phyloP scores from a whole-genome alignment of 2,329 filamentous ascomycete genomes.

The Canariomyces notabilis region DNA sequence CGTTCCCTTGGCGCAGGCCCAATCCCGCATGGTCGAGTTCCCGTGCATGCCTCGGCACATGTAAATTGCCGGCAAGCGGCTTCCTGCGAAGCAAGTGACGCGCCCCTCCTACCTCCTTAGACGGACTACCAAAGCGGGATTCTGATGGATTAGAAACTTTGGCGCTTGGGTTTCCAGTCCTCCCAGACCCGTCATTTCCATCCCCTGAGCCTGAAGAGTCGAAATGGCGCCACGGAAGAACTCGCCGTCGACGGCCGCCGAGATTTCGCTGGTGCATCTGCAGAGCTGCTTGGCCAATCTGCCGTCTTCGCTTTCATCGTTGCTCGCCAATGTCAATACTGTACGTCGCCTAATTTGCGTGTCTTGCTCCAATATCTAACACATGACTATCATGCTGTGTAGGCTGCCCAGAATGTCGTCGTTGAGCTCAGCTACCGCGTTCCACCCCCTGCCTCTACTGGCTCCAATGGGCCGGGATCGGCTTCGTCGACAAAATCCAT shows the following conservation, averaged over 20 bases:
- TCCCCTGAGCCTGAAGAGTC: background rate
- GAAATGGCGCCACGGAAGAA: slow-evolving; percentile 49
- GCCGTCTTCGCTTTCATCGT: slow-evolving; percentile 73
- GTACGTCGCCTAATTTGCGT: slow-evolving; percentile 45
- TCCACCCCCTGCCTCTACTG: slow-evolving; percentile 45
- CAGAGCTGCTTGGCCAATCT: slow-evolving; percentile 96
- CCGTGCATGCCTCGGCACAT: slow-evolving; percentile 30
- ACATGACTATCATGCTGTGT: slow-evolving; percentile 13
- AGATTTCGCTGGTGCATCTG: slow-evolving; percentile 78
- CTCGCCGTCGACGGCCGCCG: slow-evolving; percentile 64
- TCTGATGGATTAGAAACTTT: background rate
- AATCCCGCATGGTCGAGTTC: background rate
- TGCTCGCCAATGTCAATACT: slow-evolving; percentile 85
- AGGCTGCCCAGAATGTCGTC: slow-evolving; percentile 93
- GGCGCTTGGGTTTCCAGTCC: background rate
- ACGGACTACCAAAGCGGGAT: slow-evolving; percentile 7
- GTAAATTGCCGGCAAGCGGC: slow-evolving; percentile 20
- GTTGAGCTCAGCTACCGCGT: slow-evolving; percentile 80
- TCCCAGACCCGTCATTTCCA: background rate
- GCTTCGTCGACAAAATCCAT: slow-evolving; percentile 58
- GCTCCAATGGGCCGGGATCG: slow-evolving; percentile 38
- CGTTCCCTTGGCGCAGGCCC: background rate
- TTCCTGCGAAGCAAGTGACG: slow-evolving; percentile 8
- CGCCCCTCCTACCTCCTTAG: background rate
- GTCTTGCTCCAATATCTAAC: slow-evolving; percentile 7